Evolutionary conservation across 345 rosid species (phyloP).

Genomic region (Nephelium lappaceum): DNA sequence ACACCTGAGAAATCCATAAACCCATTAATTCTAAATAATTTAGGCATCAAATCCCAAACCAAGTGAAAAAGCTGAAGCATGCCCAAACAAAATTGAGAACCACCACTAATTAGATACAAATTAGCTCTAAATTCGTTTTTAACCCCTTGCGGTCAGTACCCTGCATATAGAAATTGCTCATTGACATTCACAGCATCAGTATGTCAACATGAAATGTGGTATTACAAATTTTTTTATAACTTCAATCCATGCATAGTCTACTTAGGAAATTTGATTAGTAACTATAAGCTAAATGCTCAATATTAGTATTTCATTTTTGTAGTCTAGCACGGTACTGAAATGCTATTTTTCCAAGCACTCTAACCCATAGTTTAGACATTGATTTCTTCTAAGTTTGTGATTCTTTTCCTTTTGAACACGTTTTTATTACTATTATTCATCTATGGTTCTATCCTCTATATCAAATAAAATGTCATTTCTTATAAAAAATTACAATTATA

Average conservation of each 20-base stretch:
- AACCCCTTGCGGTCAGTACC: not conserved
- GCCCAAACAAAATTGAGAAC: not conserved
- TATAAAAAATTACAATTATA: no score
- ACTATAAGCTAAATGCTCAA: not conserved
- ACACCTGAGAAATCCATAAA: conserved; percentile 44
- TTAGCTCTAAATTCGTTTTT: not conserved
- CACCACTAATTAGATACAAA: not conserved
- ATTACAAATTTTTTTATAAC: not conserved
- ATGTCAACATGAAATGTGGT: not conserved
- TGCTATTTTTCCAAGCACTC: not conserved
- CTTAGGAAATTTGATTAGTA: not conserved
- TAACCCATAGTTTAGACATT: not conserved
- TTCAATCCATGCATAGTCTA: not conserved
- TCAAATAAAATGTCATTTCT: not conserved
- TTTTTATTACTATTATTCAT: not conserved
- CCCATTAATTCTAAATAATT: not conserved
- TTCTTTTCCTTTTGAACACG: not conserved
- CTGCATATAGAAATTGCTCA: not conserved
- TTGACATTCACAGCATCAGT: not conserved
- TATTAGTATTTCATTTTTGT: not conserved
- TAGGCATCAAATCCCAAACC: not conserved
- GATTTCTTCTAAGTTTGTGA: not conserved
- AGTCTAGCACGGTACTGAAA: not conserved
- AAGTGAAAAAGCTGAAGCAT: not conserved
- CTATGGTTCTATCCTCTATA: not conserved